Percentiles rank a stretch among this genome's conserved stretches.
These are phyloP conservation scores for Bruguiera parviflora DNA, from an alignment of 345 rosid species.

Conservation along the genomic window DNA sequence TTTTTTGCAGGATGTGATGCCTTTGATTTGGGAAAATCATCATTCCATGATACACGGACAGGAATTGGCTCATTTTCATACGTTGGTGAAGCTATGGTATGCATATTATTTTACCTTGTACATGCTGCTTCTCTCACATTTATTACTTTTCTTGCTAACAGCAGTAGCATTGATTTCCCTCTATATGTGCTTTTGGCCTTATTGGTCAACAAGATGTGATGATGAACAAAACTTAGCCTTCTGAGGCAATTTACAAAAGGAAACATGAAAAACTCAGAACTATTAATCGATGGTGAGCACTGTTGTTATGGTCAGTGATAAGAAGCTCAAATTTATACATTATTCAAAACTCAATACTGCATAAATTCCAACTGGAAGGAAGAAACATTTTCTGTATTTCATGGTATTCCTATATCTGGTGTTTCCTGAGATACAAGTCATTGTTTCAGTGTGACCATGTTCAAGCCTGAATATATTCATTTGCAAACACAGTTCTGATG, in stretches of 20 bases:
- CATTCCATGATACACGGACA: constrained; percentile 27
- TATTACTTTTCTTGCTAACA: background rate
- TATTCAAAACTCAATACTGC: background rate
- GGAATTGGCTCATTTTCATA: constrained; percentile 43
- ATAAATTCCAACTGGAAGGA: background rate
- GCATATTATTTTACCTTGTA: background rate
- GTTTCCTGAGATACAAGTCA: background rate
- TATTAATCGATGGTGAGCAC: background rate
- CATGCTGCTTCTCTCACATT: constrained; percentile 1
- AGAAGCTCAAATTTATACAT: background rate
- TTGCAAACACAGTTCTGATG: constrained; percentile 9
- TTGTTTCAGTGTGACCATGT: constrained; percentile 3
- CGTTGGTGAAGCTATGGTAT: constrained; percentile 72
- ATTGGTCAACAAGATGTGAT: too few relatives aligned
- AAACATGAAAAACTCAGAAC: background rate
- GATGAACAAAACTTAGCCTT: background rate
- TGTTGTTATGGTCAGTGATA: background rate
- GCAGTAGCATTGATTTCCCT: background rate
- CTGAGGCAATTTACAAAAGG: background rate
- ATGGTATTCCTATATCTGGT: background rate
- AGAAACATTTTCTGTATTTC: background rate
- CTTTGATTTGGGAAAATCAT: constrained; percentile 19
- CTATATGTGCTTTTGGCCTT: background rate
- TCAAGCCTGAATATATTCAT: constrained; percentile 1
- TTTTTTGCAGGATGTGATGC: constrained; percentile 41